Base-by-base conservation (phyloP, 139 green algal genomes). In the Chlamydomonas asymmetrica region DNA sequence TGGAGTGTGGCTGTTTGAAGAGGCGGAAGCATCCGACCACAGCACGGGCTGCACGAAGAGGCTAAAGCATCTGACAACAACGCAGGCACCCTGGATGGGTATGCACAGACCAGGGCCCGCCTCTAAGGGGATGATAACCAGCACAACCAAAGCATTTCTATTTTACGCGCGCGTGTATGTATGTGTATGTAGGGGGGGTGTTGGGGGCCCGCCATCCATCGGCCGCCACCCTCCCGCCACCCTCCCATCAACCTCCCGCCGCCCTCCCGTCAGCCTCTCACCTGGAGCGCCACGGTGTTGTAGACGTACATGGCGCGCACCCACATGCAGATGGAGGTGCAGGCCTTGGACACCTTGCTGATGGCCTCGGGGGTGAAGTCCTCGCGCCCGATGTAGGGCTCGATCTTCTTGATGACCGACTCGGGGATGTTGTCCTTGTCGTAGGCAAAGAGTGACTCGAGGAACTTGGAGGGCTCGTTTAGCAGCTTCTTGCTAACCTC, bases 321-420 rank as follows among this genome's bases (percentile, higher is more conserved):
- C 91, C 91, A 96, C 90, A 93, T 92, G 78, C 91, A 96, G 79
- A 96, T 95, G 76, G 89, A 92, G 49, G 89, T 96, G 90, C 90
- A 95, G 9, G 91, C 91, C 81, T 94, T 94, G 78, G 91, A 95
- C 32, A 95, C 89, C 80, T 88, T 89, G 52, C 78, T 74, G 40
- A 96, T 86, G 1, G 74, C 75, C 73, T 94, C 90, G 22, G 87
- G 81, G 1, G 86, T 92, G 78, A 96, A 96, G 63, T 90, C 83
- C 61, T 93, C 87, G 63, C 84, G 88, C 79, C 74, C 49, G 45
- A 82, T 82, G 75, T 85, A 83, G n/a, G 79, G 75, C 75, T 88
- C 78, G 8, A 91, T 79, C 63, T 80, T 85, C 61, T 80, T 88
- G 76, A 94, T 94, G 8, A 90, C 79, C 22, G 57, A 37, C 9